A percentile compares a stretch with the other conserved stretches of the same genome.
phyloP scores from a whole-genome alignment of 352 stramenopile genomes.

The Phytophthora pluvialis region DNA sequence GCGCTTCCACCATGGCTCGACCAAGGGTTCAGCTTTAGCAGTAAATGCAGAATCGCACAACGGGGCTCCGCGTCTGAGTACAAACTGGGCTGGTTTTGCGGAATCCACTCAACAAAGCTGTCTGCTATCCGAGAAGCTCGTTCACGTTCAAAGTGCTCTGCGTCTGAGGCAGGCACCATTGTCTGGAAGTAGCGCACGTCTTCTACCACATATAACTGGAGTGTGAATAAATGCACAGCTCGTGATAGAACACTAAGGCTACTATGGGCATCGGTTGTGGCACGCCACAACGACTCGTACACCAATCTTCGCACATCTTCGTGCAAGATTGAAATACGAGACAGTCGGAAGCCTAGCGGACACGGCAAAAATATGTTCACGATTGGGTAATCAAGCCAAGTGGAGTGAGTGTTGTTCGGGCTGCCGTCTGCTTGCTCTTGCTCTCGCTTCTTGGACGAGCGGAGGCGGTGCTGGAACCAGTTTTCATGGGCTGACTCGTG shows the following conservation, averaged over 20 bases:
- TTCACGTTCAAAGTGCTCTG: conserved; percentile 50
- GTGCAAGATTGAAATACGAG: conserved; percentile 74
- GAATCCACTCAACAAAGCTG: conserved; percentile 67
- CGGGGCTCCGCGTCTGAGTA: conserved; percentile 40
- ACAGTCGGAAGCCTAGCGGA: conserved; percentile 57
- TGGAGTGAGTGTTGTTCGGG: conserved; percentile 71
- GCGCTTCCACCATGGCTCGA: conserved; percentile 55
- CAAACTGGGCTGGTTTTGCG: conserved; percentile 48
- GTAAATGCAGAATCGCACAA: conserved; percentile 53
- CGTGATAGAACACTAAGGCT: conserved; percentile 75
- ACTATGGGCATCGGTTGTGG: conserved; percentile 57
- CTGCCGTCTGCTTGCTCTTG: conserved; percentile 65
- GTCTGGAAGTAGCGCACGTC: conserved; percentile 69
- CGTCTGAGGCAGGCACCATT: conserved; percentile 49
- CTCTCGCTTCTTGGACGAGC: conserved; percentile 70
- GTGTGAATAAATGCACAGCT: conserved; percentile 79
- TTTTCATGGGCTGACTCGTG: conserved; percentile 90
- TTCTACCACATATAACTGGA: conserved; percentile 86
- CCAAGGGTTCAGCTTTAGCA: conserved; percentile 83
- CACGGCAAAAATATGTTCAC: conserved; percentile 85
- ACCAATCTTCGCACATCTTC: conserved; percentile 60
- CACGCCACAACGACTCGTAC: conserved; percentile 76
- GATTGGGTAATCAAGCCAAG: conserved; percentile 83
- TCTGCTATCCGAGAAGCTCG: conserved; percentile 53
- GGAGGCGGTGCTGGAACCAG: conserved; percentile 81